Evolutionary conservation across 2,329 filamentous ascomycete species (phyloP).

Genomic region (Triangularia verruculosa): DNA sequence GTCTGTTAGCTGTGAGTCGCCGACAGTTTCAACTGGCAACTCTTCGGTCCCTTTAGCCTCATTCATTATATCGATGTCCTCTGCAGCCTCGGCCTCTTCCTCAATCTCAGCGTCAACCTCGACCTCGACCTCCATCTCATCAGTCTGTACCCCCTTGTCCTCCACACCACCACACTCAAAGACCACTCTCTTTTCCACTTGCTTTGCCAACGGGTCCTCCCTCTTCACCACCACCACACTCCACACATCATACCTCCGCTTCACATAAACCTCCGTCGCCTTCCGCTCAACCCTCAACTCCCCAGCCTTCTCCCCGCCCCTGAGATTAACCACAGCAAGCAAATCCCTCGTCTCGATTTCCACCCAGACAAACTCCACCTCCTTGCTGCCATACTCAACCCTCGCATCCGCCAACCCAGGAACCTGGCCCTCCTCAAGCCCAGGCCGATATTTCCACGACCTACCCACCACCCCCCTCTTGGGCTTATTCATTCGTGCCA

Average conservation of each 20-base stretch:
- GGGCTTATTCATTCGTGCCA: neutral
- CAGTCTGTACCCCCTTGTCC: neutral
- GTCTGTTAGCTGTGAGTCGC: neutral
- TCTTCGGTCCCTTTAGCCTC: neutral
- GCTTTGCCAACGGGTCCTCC: neutral
- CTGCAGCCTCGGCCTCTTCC: neutral
- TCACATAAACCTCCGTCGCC: slow-evolving; percentile 5
- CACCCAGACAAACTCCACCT: slow-evolving; percentile 20
- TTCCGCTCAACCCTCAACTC: slow-evolving; percentile 4
- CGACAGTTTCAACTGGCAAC: neutral
- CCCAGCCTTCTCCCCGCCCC: neutral
- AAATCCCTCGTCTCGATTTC: slow-evolving; percentile 10
- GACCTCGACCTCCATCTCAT: neutral
- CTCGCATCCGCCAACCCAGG: neutral
- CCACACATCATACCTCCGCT: slow-evolving; percentile 21
- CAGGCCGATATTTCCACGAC: neutral
- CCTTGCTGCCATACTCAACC: neutral
- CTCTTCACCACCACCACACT: neutral
- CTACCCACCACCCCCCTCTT: slow-evolving; percentile 13
- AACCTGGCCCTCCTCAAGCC: neutral
- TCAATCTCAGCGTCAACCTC: neutral
- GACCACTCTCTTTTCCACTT: slow-evolving; percentile 1
- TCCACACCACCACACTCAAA: slow-evolving; percentile 14
- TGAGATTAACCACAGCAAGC: neutral
- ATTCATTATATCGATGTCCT: neutral